Evolutionary conservation across 306 rosid genomes (phyloP).

Genomic region (Dicorynia guianensis): DNA sequence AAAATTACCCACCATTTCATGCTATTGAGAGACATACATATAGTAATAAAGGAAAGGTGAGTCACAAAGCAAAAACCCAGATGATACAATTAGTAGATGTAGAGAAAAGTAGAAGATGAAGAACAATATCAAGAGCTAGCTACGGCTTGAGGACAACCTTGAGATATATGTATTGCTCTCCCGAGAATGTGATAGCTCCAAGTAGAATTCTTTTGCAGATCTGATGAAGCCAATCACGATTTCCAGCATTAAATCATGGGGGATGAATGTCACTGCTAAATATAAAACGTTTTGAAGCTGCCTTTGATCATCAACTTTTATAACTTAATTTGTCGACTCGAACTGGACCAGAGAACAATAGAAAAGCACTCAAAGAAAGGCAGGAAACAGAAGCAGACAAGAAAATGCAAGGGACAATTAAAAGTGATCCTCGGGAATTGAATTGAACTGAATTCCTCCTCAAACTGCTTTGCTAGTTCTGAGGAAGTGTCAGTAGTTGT

Average conservation of each 20-base stretch:
- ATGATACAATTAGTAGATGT: conserved; percentile 27
- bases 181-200: conserved; percentile 13
- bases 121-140: not conserved
- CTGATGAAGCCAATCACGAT: conserved; percentile 47
- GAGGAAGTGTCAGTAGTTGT: conserved; percentile 10
- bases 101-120: not conserved
- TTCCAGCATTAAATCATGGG: conserved; percentile 27
- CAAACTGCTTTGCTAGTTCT: not conserved
- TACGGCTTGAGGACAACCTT: conserved; percentile 47
- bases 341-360: conserved; percentile 47
- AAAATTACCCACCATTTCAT: conserved; percentile 1
- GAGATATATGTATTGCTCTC: conserved; percentile 21
- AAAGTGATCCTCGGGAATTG: conserved; percentile 72
- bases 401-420: conserved; percentile 28
- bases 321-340: conserved; percentile 39
- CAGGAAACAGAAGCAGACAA: conserved; percentile 34
- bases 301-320: conserved; percentile 35
- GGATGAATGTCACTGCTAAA: not conserved
- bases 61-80: conserved; percentile 6
- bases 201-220: conserved; percentile 41
- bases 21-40: conserved; percentile 22
- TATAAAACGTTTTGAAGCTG: conserved; percentile 4
- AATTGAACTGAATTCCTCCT: conserved; percentile 9
- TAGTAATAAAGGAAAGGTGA: not conserved
- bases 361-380: conserved; percentile 33